Evolutionary conservation across 306 rosid species (phyloP), one percentile per base, ranked within the genome.

Genomic region (Castanopsis chinensis): DNA sequence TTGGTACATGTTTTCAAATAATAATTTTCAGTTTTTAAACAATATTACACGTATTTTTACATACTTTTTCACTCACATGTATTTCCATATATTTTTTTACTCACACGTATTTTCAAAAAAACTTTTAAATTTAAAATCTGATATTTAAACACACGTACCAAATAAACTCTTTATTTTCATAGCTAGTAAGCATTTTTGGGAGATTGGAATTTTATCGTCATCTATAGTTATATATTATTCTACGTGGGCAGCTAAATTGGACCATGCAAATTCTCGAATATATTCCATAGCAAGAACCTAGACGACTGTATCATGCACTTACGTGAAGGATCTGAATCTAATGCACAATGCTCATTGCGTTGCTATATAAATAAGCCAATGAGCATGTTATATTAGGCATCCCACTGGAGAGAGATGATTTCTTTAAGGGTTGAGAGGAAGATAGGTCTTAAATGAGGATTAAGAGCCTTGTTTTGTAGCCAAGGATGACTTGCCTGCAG

Each of bases 401-500:
- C 37, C 54, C 71, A 25, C 13, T 60, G 53, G 35, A 37, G 18
- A 14, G 6, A 41, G 12, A 41, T 3, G 8, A 58, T 23, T 6
- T 20, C 18, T 9, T 15, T 6, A 61, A 2, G 9, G 28, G 52
- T 54, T 11, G 27, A 71, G 74, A n/a, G 83, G 86, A 88, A 85
- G 89, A 57, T 45, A 78, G 79, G 86, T 85, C 80, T 82, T 74
- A 52, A 88, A 83, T 83, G 91, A 87, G 88, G 87, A 71, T 83
- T 11, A 64, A 86, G 91, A 81, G 89, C 76, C 88, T 74, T 64
- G 91, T 85, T 78, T 75, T 82, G 85, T 88, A 88, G 91, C 91
- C 89, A 88, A 86, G 91, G 88, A 88, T 88, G 91, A 86, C 88
- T 86, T 83, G 91, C 89, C 91, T 86, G 87, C 71, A 64, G 71